Evolutionary conservation across 2,329 filamentous ascomycete genomes (phyloP), one percentile per base, ranked within the genome.

Genomic region (Periconia sp.): DNA sequence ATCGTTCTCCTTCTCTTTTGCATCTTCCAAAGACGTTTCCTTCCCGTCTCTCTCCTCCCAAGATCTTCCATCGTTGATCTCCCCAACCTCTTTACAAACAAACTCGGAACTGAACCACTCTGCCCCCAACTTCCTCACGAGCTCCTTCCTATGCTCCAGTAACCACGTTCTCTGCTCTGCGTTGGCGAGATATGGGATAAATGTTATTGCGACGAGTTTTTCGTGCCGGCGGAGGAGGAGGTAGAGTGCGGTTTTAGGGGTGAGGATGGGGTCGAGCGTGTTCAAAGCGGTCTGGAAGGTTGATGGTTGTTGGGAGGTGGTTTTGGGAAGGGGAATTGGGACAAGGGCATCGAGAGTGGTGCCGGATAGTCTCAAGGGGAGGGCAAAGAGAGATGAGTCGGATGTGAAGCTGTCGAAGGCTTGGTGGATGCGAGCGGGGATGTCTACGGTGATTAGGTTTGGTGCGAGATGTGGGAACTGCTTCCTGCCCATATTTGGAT

Each of bases 71-170:
- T 65, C 61, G 4, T 43, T 51, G 5, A 65, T 51, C 35, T 64
- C 61, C 3, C 46, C 58, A 6, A 54, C 44, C 24, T 64, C 63
- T 36, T 61, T 65, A 36, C 57, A 63, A 11, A 66, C 60, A 6
- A 64, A 41, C 5, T 52, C 56, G 3, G 26, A 24, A 8, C 46
- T 25, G 18, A 64, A 52, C 11, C 56, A n/a, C 10, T 42, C 12
- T 19, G 37, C 34, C 5, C 56, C 60, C 1, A 66, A 43, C 10
- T 29, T 21, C 3, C 42, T 17, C 1, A 64, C 30, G 1, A 61
- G 21, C 1, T 38, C 33, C 5, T 45, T 28, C 16, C 59, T 38
- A 6, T 52, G 13, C 2, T 50, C 30, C 5, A 65, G 43, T 17
- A 61, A 43, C 2, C 40, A 3, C 2, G 30, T 22, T n/a, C 47